Conservation (phyloP, 1,139 yeast species). For the Debaryomyces nepalensis region DNA sequence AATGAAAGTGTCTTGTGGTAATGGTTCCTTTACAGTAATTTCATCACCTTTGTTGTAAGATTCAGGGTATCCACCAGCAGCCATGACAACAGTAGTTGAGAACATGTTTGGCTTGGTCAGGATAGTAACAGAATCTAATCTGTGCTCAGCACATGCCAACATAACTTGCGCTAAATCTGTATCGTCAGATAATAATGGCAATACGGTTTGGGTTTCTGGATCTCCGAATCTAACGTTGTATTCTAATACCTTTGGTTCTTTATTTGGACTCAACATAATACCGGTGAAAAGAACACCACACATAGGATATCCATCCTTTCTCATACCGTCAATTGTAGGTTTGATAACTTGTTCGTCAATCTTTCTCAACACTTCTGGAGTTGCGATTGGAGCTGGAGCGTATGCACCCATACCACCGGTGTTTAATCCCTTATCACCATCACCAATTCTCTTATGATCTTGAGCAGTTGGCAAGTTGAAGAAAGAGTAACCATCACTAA, state of each 20-base stretch:
- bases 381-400: constrained; percentile 95
- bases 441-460: constrained; percentile 95
- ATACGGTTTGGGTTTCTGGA: constrained; percentile 97
- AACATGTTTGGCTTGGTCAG: constrained; percentile 62
- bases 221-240: constrained; percentile 98
- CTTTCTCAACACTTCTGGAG: constrained; percentile 66
- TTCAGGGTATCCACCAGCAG: constrained; percentile 98
- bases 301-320: constrained; percentile 94
- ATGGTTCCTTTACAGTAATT: constrained; percentile 59
- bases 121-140: constrained; percentile 83
- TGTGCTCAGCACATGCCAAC: constrained; percentile 92
- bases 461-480: constrained; percentile 96
- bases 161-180: constrained; percentile 92
- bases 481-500: constrained; percentile 92
- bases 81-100: constrained; percentile 91
- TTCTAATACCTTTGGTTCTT: constrained; percentile 91
- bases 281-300: constrained; percentile 98
- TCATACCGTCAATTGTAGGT: constrained; percentile 96
- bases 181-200: constrained; percentile 80
- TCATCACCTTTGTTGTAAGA: constrained; percentile 83
- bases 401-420: constrained; percentile 99
- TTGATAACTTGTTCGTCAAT: constrained; percentile 76
- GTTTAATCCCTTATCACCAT: constrained; percentile 91
- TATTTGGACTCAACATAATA: constrained; percentile 79
- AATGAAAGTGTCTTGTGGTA: constrained; percentile 63